Evolutionary conservation across 352 stramenopile species (phyloP), one percentile per base, ranked within the genome.

Genomic region (Globisporangium spinosum): DNA sequence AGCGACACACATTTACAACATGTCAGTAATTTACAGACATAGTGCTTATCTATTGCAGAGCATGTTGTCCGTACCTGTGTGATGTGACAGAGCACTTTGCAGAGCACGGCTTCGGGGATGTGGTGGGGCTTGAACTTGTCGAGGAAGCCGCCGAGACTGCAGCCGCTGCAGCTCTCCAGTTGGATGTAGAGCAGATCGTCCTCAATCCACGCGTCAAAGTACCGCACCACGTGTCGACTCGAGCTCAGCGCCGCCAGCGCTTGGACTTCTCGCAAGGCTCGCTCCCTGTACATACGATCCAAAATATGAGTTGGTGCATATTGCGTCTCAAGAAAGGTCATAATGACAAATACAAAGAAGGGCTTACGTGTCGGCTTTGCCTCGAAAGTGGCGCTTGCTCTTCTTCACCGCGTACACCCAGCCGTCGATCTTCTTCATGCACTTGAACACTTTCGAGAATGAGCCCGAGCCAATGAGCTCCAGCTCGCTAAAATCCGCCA

Each of bases 161-260:
- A 93, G 32, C 83, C 82, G 9, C 76, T 73, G 54, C 89, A 85
- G 62, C 85, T 77, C 75, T 94, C 88, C 47, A 94, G 77, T 63
- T 96, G 88, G 53, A 96, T 96, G 70, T 96, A 96, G 13, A 96
- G 78, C 71, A 94, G 62, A 12, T 96, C 85, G 65, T 96, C 83
- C 75, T 96, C 88, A 69, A 96, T 89, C 88, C 88, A 96, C 45
- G 88, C 88, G 73, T 94, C 85, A 71, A 92, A 94, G 73, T 96
- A 96, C 10, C 84, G 88, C 55, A 96, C 82, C 35, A 96, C 68
- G 60, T 96, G 86, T 12, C 82, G 87, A 64, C 85, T 94, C 64
- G 72, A 71, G 63, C 82, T 92, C 51, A 96, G 70, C 25, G 88
- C 88, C n/a, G 86, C 85, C 15, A 96, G 72, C 35, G 86, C 88